These are phyloP conservation scores for Gnaphalium uliginosum DNA, from an alignment of 129 eudicot species.

Conservation along the genomic window DNA sequence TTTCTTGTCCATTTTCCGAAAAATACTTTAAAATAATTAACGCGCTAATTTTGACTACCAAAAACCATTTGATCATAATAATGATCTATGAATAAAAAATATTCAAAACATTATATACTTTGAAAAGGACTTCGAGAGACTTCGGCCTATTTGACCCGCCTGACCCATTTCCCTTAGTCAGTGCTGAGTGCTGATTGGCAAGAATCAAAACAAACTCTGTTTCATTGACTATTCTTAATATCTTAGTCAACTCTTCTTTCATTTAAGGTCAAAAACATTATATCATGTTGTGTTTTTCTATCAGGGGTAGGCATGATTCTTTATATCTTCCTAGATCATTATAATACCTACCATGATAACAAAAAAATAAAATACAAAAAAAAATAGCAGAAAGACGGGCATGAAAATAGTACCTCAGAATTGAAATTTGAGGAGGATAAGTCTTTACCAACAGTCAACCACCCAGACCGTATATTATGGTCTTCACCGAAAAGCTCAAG, in stretches of 20 bases:
- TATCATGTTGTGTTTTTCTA: neutral
- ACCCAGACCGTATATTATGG: slow-evolving; percentile 91
- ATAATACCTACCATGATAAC: neutral
- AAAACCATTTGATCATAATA: neutral
- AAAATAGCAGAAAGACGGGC: neutral
- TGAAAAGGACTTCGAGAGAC: neutral
- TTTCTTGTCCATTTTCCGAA: no score
- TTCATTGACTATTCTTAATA: slow-evolving; percentile 15
- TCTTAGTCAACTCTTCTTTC: slow-evolving; percentile 18
- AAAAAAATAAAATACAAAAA: neutral
- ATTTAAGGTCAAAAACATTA: neutral
- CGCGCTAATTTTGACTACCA: neutral
- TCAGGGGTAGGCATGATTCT: neutral
- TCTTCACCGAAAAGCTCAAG: slow-evolving; percentile 83
- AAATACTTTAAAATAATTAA: neutral
- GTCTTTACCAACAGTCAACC: slow-evolving; percentile 98
- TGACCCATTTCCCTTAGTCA: neutral
- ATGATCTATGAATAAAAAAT: neutral
- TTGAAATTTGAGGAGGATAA: slow-evolving; percentile 85
- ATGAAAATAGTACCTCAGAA: slow-evolving; percentile 55
- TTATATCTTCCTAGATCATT: neutral
- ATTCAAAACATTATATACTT: neutral
- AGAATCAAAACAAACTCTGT: neutral
- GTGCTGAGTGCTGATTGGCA: neutral
- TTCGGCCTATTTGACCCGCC: neutral